Evolutionary conservation across 495 filamentous ascomycete species (phyloP), one percentile per base, ranked within the genome.

Genomic region (Aspergillus ellipticus): DNA sequence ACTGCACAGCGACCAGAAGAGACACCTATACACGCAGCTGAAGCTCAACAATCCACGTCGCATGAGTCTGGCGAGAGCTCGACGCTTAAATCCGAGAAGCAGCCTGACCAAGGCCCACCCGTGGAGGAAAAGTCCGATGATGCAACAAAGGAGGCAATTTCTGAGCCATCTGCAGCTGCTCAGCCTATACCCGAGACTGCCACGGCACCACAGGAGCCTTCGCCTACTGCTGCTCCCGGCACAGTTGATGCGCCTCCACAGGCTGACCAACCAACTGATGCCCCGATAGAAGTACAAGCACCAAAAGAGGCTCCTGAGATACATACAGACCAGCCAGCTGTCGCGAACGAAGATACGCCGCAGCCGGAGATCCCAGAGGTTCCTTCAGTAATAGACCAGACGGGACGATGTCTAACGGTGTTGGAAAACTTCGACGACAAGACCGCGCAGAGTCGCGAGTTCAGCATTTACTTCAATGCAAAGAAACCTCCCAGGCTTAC

Each of bases 401-500:
- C 76, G 11, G 78, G 73, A 39, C 75, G 79, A 45, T 78, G 69
- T 41, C 58, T 84, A 16, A 77, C 82, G 8, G 70, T 82, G 28
- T 69, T 84, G 22, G 77, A 77, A 60, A 82, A 82, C 45, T 81
- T 84, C 53, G 81, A 83, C 54, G 71, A 79, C 33, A 72, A 73
- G 56, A 76, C 74, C 20, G 75, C 77, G 24, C 77, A 79, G 49
- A 74, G 67, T 53, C 73, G 72, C 47, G 76, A 81, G 59, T 79
- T 70, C 54, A 73, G 73, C 60, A 77, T 75, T 37, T 79, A 77
- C 55, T 79, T 81, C 61, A 80, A 80, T 53, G 68, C 77, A 21
- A 79, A 75, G 57, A 77, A 79, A 60, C 74, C 75, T 47, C 71
- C 75, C 15, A 66, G 75, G 42, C 64, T 77, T 43, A 71, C 77